These are phyloP conservation scores for Petunia hybrid DNA, from an alignment of 305 asterid genomes.

Conservation along the genomic window DNA sequence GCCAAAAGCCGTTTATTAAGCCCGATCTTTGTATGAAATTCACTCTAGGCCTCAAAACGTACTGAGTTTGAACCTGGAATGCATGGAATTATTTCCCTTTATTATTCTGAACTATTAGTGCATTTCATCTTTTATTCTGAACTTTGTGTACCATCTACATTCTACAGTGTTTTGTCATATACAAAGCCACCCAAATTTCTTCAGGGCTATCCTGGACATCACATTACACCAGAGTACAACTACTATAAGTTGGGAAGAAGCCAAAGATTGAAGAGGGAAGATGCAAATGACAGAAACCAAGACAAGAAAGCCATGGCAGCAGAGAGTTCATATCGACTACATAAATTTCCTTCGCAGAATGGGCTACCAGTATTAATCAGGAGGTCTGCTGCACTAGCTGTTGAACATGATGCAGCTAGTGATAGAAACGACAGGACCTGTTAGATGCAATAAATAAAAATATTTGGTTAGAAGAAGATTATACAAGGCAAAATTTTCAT, in stretches of 20 bases:
- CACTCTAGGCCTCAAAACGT: neutral
- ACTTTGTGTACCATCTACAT: constrained; percentile 1
- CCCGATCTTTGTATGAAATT: neutral
- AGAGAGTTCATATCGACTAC: constrained; percentile 76
- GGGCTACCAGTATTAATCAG: constrained; percentile 60
- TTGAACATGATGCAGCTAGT: constrained; percentile 83
- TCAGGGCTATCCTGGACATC: neutral
- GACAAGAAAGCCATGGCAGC: constrained; percentile 92
- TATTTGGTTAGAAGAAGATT: neutral
- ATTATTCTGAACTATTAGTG: no score
- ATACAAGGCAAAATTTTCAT: neutral
- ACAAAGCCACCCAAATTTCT: neutral
- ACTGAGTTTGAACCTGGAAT: neutral
- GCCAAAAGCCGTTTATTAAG: neutral
- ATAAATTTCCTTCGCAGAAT: constrained; percentile 57
- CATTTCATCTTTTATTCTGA: neutral
- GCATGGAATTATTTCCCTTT: neutral
- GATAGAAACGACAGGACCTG: constrained; percentile 78
- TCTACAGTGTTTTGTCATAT: neutral
- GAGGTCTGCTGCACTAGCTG: constrained; percentile 74
- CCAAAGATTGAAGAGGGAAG: constrained; percentile 89
- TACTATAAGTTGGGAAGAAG: constrained; percentile 49
- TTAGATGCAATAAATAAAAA: neutral
- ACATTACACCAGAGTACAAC: constrained; percentile 1
- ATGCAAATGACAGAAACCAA: constrained; percentile 75